Conservation (phyloP, 2,329 filamentous ascomycete species). For the Penicillium sp. region DNA sequence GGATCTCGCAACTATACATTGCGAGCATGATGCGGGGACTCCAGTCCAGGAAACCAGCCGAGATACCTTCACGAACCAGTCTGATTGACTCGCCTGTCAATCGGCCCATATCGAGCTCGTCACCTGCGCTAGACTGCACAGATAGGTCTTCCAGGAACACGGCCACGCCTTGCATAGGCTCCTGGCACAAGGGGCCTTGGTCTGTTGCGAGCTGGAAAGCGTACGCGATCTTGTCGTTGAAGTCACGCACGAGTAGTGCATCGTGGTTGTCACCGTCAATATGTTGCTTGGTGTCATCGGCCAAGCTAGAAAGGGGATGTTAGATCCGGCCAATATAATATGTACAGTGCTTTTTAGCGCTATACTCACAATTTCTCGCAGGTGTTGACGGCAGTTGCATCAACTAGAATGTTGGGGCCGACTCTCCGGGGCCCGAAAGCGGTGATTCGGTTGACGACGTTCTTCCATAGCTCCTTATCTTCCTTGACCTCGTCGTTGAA, state of each 20-base stretch:
- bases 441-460: constrained; percentile 74
- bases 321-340: neutral
- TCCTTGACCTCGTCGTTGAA: constrained; percentile 70
- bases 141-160: constrained; percentile 81
- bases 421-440: constrained; percentile 83
- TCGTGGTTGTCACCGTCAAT: constrained; percentile 26
- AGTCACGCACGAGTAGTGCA: constrained; percentile 55
- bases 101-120: constrained; percentile 63
- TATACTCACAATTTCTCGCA: constrained; percentile 67
- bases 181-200: constrained; percentile 86
- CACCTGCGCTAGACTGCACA: constrained; percentile 53
- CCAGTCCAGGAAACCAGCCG: constrained; percentile 89
- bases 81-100: constrained; percentile 93
- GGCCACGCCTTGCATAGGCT: constrained; percentile 89
- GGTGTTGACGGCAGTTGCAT: constrained; percentile 69
- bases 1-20: constrained; percentile 98
- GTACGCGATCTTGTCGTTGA: constrained; percentile 86
- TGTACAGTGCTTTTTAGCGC: neutral
- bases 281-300: constrained; percentile 37
- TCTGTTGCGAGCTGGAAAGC: constrained; percentile 89
- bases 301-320: constrained; percentile 28
- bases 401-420: constrained; percentile 86
- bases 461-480: constrained; percentile 72
- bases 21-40: constrained; percentile 90
- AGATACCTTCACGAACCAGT: constrained; percentile 78